Base-by-base conservation (phyloP, 805 yeast species). In the Saccharomyces kudriavzevii region DNA sequence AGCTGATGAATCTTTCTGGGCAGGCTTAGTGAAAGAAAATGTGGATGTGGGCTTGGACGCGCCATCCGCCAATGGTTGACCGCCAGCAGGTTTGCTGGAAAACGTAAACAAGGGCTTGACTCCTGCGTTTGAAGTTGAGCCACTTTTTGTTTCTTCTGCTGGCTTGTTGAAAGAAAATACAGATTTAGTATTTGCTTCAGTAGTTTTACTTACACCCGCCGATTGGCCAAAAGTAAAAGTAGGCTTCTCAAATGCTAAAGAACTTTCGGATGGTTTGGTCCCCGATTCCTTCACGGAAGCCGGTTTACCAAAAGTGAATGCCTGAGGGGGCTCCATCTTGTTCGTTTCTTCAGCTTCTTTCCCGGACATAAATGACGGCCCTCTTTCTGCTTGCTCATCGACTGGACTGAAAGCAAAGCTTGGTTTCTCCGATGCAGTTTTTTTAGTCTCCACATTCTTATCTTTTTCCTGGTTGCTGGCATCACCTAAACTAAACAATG, bases 321-420 rank as follows among this genome's bases (percentile, higher is more conserved):
- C 22, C 1, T 11, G 4, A 9, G 43, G 11, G 11, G 43, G 17
- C 11, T 35, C 22, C 2, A 13, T 17, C 22, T 35, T 17, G 43
- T 6, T 8, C 6, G 49, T 49, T 14, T 11, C 53, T 13, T 43
- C 53, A 9, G 45, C 35, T 45, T 43, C 28, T 47, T 31, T 25
- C 17, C 50, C 53, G 20, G 40, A 31, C 5, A 40, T 9, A 22
- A 50, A 47, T 17, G 53, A 28, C 5, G 55, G 31, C 28, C 22
- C 24, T 13, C 20, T 10, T 5, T 45, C 35, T 13, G 13, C 35
- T 10, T 51, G 29, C 40, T 51, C 20, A 14, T n/a, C 20, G 11
- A 25, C 6, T 35, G 43, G 1, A 17, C 43, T 13, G 17, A 35
- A 35, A 8, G 17, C 13, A 17, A 35, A 35, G 43, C 43, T 45